Conservation (phyloP, 164 flowering plant genomes). For the Santalum album region DNA sequence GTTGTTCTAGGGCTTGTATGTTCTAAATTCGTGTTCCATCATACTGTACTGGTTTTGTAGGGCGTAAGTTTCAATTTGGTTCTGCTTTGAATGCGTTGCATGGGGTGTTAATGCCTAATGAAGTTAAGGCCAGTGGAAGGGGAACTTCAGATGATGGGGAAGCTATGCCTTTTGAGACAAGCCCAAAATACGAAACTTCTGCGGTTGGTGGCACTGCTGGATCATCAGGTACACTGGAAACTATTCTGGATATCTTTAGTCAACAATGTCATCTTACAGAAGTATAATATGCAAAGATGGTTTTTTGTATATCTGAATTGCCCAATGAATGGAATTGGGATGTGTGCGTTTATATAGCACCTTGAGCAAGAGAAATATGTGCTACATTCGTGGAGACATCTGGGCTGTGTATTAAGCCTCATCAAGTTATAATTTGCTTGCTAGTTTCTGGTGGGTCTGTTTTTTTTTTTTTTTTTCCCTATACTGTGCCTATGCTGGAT, state of each 20-base stretch:
- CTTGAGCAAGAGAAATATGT: no score
- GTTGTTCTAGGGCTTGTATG: not conserved
- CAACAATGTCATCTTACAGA: no score
- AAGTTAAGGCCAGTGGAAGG: slow-evolving; percentile 4
- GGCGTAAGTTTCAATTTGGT: slow-evolving; percentile 25
- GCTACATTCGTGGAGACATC: no score
- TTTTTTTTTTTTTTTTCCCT: no score
- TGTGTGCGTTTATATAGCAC: no score
- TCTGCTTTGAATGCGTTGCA: slow-evolving; percentile 21
- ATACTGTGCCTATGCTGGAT: no score
- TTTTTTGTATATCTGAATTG: no score
- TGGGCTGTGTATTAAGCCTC: no score
- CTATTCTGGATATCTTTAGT: not conserved
- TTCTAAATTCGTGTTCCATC: not conserved
- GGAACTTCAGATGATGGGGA: slow-evolving; percentile 8
- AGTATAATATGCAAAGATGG: no score
- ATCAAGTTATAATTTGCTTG: no score
- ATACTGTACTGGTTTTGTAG: slow-evolving; percentile 17
- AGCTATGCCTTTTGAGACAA: slow-evolving; percentile 17
- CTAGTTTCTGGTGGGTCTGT: no score
- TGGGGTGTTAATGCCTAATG: slow-evolving; percentile 12
- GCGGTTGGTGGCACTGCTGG: slow-evolving; percentile 8
- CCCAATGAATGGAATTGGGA: no score
- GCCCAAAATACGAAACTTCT: slow-evolving; percentile 8
- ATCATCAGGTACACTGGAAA: slow-evolving; percentile 26